Percentiles rank a stretch among this genome's conserved stretches.
Conservation (phyloP, 73 alveolate species). For the Paramecium primaurelia region DNA sequence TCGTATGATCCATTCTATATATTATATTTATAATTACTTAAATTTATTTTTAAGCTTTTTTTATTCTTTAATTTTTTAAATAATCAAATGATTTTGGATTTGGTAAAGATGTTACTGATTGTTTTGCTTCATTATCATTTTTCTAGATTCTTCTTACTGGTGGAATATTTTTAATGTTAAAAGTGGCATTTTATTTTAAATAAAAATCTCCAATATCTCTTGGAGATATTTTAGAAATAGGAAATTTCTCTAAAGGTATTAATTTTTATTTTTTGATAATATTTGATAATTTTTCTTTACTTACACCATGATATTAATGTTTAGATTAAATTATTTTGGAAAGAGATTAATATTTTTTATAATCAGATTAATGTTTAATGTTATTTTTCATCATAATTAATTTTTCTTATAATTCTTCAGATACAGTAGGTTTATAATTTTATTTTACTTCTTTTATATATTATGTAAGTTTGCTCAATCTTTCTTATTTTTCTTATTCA, state of each 20-base stretch:
- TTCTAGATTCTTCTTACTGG: background rate
- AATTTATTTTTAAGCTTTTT: background rate
- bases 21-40: background rate
- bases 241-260: background rate
- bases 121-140: background rate
- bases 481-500: background rate
- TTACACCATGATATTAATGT: background rate
- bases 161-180: background rate
- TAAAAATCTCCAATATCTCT: constrained; percentile 46
- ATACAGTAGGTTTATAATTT: background rate
- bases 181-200: constrained; percentile 13
- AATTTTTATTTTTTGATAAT: background rate
- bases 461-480: background rate
- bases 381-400: background rate
- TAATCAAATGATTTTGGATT: background rate
- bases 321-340: background rate
- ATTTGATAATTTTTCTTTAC: background rate
- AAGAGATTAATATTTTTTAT: background rate
- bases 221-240: constrained; percentile 33
- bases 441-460: background rate
- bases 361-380: constrained; percentile 40
- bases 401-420: background rate
- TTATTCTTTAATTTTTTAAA: background rate
- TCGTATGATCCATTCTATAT: background rate
- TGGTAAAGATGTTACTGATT: background rate